Percentiles rank a stretch among this genome's conserved stretches.
phyloP scores from a whole-genome alignment of 129 eudicot species.

The Centrapalus pauciflorus region DNA sequence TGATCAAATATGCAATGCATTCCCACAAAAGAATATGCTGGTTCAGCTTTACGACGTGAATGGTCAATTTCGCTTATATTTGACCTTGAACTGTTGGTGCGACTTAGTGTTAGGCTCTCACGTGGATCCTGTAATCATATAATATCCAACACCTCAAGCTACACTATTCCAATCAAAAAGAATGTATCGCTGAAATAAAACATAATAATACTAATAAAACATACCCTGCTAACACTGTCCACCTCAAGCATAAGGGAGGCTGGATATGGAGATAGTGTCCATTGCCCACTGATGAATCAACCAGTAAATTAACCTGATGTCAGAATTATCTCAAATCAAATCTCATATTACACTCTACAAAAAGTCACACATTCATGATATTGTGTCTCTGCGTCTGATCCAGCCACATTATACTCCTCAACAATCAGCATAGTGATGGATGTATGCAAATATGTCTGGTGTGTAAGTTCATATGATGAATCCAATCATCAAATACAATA shows the following conservation, averaged over 20 bases:
- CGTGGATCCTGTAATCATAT: slow-evolving; percentile 45
- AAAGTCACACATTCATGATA: neutral
- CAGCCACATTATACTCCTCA: neutral
- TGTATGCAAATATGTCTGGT: neutral
- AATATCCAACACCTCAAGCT: neutral
- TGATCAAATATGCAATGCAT: slow-evolving; percentile 99
- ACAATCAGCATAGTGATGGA: neutral
- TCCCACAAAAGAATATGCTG: slow-evolving; percentile 95
- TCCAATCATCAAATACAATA: neutral
- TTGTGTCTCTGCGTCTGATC: neutral
- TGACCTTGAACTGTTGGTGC: slow-evolving; percentile 51
- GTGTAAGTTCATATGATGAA: slow-evolving; percentile 3
- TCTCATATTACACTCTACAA: neutral
- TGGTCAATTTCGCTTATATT: slow-evolving; percentile 59
- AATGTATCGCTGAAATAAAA: no score
- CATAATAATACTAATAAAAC: no score
- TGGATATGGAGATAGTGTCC: slow-evolving; percentile 71
- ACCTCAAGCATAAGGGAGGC: slow-evolving; percentile 57
- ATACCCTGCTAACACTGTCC: slow-evolving; percentile 76
- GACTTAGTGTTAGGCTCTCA: slow-evolving; percentile 62
- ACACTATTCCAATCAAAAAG: neutral
- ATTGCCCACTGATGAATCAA: slow-evolving; percentile 92
- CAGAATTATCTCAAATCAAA: slow-evolving; percentile 48
- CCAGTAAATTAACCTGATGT: slow-evolving; percentile 64
- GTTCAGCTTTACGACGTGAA: slow-evolving; percentile 59